Base-by-base conservation (phyloP, 2,329 filamentous ascomycete species). In the Hirsutella thompsonii region DNA sequence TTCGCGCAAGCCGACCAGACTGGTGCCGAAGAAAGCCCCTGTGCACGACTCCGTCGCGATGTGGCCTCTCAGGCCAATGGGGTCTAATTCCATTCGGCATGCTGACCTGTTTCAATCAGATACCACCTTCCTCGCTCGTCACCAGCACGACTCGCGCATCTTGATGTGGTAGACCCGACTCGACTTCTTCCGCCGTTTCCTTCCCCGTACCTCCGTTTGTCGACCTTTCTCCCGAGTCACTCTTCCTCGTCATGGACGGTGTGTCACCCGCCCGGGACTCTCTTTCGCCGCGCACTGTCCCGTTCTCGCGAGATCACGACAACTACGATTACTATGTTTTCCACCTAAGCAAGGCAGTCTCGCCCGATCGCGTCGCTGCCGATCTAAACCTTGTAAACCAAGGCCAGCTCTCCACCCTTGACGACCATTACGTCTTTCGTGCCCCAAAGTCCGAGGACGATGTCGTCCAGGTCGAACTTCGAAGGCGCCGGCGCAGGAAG, bases 261-360 rank as follows among this genome's bases (percentile, higher is more conserved):
- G 55, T 63, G 45, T 66, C 72, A 45, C 51, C 70, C 45, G 62
- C 60, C 18, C 32, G 32, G 23, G 23, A n/a, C n/a, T n/a, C n/a
- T n/a, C n/a, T n/a, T 44, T 53, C 70, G 54, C 60, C 68, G 45
- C 62, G 67, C 43, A 66, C 70, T 23, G 58, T 68, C 36, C 59
- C 76, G 36, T 66, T 69, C 38, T 66, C 70, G 47, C 81, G 84
- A 51, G 74, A 92, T 55, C 85, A 93, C 68, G 74, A 83, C 38
- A 70, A 74, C 32, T 78, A 88, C 62, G 90, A 98, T 61, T 96
- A 94, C 65, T 95, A 96, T 59, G 88, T 93, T 48, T 70, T 98
- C 37, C 84, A 95, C 49, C 74, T 98, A 54, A 76, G 82, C 44
- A 65, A 74, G 11, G 68, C 73, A 30, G 69, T 74, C 6, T 70